These are phyloP conservation scores for Apiotrichum montevideense DNA, from an alignment of 1,284 basidiomycete genomes.

Conservation along the genomic window DNA sequence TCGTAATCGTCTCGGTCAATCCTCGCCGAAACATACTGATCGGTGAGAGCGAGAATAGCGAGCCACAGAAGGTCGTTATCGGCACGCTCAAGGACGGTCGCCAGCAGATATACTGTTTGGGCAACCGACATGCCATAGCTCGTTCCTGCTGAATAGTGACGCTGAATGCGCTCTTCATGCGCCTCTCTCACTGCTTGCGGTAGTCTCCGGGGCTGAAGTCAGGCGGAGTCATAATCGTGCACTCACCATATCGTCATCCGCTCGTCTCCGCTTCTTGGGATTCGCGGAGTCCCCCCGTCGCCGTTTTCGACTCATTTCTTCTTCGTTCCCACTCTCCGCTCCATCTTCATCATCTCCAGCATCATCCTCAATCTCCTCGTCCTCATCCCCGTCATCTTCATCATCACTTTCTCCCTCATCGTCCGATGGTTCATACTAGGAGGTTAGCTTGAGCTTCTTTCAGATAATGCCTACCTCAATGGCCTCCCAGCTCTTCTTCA, in stretches of 20 bases:
- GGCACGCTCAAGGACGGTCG: constrained; percentile 77
- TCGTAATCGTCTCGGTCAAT: constrained; percentile 87
- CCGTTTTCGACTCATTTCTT: constrained; percentile 53
- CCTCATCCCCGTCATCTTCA: constrained; percentile 50
- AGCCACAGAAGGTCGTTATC: constrained; percentile 95
- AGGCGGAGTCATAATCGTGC: background rate
- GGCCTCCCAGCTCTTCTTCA: constrained; percentile 54
- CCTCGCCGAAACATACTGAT: constrained; percentile 80
- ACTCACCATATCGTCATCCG: constrained; percentile 27
- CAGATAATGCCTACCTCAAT: constrained; percentile 57
- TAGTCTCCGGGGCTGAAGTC: constrained; percentile 50
- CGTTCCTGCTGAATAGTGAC: constrained; percentile 80
- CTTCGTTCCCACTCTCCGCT: constrained; percentile 39
- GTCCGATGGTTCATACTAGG: constrained; percentile 37
- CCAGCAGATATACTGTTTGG: constrained; percentile 82
- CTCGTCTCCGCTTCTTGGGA: constrained; percentile 24
- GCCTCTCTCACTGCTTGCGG: constrained; percentile 63
- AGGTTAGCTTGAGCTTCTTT: background rate
- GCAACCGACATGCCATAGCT: constrained; percentile 85
- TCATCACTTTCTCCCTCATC: constrained; percentile 45
- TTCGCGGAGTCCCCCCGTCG: constrained; percentile 34
- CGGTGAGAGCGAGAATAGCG: constrained; percentile 87
- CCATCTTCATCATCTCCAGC: constrained; percentile 52
- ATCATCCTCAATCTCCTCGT: constrained; percentile 46
- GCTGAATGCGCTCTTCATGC: constrained; percentile 61